A percentile compares a stretch with the other conserved stretches of the same genome.
phyloP scores from a whole-genome alignment of 352 stramenopile genomes.

The Globisporangium middletonii region DNA sequence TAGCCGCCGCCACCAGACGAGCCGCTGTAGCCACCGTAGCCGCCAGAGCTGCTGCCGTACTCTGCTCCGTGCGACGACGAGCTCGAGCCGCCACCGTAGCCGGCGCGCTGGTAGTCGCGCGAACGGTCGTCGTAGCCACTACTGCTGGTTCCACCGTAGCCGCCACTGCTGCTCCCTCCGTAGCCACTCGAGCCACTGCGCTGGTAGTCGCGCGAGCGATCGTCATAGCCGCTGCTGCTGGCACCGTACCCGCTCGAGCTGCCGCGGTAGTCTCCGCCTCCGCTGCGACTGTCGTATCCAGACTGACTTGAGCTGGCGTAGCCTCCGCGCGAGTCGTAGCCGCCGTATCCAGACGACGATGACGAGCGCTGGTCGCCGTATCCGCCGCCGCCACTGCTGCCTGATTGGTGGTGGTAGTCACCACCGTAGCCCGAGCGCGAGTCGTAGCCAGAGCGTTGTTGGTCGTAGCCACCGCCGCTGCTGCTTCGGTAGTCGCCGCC shows the following conservation, averaged over 20 bases:
- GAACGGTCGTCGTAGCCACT: conserved; percentile 24
- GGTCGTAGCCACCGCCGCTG: conserved; percentile 7
- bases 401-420: neutral
- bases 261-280: conserved; percentile 3
- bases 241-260: conserved; percentile 16
- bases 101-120: conserved; percentile 16
- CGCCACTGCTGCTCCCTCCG: neutral
- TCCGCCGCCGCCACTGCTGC: conserved; percentile 17
- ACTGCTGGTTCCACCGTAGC: neutral
- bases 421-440: neutral
- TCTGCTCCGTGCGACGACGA: conserved; percentile 5
- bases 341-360: conserved; percentile 16
- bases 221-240: conserved; percentile 19
- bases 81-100: conserved; percentile 12
- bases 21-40: conserved; percentile 11
- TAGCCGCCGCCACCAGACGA: neutral
- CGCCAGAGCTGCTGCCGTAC: conserved; percentile 16
- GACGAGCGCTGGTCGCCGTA: conserved; percentile 20
- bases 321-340: conserved; percentile 18
- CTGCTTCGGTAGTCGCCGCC: conserved; percentile 2
- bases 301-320: conserved; percentile 11
- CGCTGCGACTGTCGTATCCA: neutral
- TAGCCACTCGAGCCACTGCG: neutral
- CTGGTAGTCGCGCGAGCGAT: conserved; percentile 9
- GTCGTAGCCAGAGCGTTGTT: conserved; percentile 7